phyloP scores from a whole-genome alignment of 192 early-diverging fungal genomes.

The Dispira parvispora region DNA sequence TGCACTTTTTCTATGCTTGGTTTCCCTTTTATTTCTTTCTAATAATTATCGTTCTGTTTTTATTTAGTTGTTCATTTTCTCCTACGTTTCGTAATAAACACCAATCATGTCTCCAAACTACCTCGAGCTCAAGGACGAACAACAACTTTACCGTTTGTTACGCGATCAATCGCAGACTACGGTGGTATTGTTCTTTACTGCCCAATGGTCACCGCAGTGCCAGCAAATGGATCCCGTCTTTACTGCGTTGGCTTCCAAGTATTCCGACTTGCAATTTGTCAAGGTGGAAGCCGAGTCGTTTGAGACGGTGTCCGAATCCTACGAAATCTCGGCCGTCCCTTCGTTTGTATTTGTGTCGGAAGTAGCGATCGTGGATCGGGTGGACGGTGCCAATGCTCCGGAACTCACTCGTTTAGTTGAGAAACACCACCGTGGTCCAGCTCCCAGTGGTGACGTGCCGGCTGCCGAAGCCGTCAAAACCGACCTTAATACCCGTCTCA shows the following conservation, averaged over 20 bases:
- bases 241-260: conserved; percentile 63
- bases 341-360: conserved; percentile 68
- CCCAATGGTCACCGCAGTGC: conserved; percentile 79
- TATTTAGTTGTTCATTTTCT: not conserved
- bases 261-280: conserved; percentile 54
- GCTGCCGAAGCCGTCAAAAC: conserved; percentile 34
- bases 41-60: too few relatives aligned
- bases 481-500: conserved; percentile 52
- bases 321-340: conserved; percentile 84
- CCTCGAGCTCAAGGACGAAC: conserved; percentile 22
- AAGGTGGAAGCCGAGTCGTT: conserved; percentile 87
- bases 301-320: conserved; percentile 69
- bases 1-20: too few relatives aligned
- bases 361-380: conserved; percentile 47
- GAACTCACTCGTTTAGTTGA: conserved; percentile 51
- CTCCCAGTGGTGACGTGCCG: conserved; percentile 16
- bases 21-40: too few relatives aligned
- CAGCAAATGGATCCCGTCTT: conserved; percentile 88
- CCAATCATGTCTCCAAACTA: conserved; percentile 22
- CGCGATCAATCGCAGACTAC: conserved; percentile 19
- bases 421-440: conserved; percentile 36
- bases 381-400: conserved; percentile 81
- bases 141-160: conserved; percentile 21
- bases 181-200: conserved; percentile 75
- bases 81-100: not conserved